Evolutionary conservation across 352 stramenopile species (phyloP), one percentile per base, ranked within the genome.

Genomic region (Thalassiosira ordinaria): DNA sequence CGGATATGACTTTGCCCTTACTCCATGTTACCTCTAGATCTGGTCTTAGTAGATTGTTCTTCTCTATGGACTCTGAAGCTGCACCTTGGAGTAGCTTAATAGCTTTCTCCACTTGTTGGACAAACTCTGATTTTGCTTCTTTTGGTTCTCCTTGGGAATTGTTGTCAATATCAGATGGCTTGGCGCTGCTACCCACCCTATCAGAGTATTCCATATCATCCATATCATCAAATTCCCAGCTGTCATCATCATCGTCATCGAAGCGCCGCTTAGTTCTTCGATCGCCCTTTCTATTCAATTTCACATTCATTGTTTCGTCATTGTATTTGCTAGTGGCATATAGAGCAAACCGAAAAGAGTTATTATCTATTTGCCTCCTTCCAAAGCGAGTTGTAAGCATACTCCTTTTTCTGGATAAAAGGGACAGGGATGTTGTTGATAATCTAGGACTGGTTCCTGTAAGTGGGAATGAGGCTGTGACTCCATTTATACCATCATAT

Each of bases 401-500:
- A n/a, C n/a, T n/a, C n/a, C n/a, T n/a, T n/a, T n/a, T n/a, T n/a
- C n/a, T n/a, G n/a, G n/a, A n/a, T n/a, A n/a, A n/a, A n/a, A n/a
- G n/a, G n/a, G n/a, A n/a, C n/a, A n/a, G n/a, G n/a, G n/a, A n/a
- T n/a, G 70, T 22, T 20, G 70, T 52, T 4, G 51, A 33, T 24
- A 60, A 51, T 59, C 22, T 59, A 18, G 14, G 41, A 13, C 7
- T 37, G 51, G 22, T 33, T 64, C 33, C 47, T 22, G 35, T 39
- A 24, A 8, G 18, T 35, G 27, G 26, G 8, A 55, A 56, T 29
- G 35, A n/a, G n/a, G n/a, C n/a, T n/a, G n/a, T 55, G 13, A 27
- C 33, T 35, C 0, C 39, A 62, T 49, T 61, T 7, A 68, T 26
- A 33, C 65, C 18, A 14, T 90, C 85, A 68, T 91, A 89, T 7